Base-by-base conservation (phyloP, 371 early-diverging fungal species). In the Batrachochytrium dendrobatidis region DNA sequence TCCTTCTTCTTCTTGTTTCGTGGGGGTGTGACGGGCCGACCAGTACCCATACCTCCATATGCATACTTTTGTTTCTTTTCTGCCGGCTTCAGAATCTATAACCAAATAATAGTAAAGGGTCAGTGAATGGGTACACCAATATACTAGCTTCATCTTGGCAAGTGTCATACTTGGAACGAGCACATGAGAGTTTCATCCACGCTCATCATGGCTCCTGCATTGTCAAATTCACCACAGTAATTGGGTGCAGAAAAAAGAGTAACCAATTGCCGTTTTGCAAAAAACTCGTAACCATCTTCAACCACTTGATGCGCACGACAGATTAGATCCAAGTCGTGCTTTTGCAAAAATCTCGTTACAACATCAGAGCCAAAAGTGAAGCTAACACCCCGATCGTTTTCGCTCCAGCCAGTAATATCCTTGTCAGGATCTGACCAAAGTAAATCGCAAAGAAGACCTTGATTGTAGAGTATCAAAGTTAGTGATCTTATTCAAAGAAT, bases 151-250 rank as follows among this genome's bases (percentile, higher is more conserved):
- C 44, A 26, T n/a, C n/a, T n/a, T n/a, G n/a, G n/a, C n/a, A n/a
- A n/a, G 30, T 20, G 22, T 43, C 64, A 22, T 58, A 75, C 74
- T 60, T 76, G 73, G 67, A 75, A 75, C 15, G 74, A 73, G 59
- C 74, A 75, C 76, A 94, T 85, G 59, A 98, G 80, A 31, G 92
- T 86, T 67, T 94, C 91, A 72, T 94, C 94, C 30, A 98, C 95
- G 61, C 87, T 89, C 96, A 99, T 94, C 83, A 99, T 94, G 4
- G 95, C 98, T 15, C 94, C 98, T 2, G 94, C 88, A 71, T 94
- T 95, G 63, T 91, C 94, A 64, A 92, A 94, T 77, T 91, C 92
- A 52, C 93, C 94, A 71, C 94, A 94, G 70, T 94, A 95, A 71
- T 95, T 95, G 50, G 96, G 95, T 20, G 95, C 95, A 29, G 90